A percentile compares a stretch with the other conserved stretches of the same genome.
Conservation (phyloP, 805 yeast species). For the Metschnikowia hibisci region DNA sequence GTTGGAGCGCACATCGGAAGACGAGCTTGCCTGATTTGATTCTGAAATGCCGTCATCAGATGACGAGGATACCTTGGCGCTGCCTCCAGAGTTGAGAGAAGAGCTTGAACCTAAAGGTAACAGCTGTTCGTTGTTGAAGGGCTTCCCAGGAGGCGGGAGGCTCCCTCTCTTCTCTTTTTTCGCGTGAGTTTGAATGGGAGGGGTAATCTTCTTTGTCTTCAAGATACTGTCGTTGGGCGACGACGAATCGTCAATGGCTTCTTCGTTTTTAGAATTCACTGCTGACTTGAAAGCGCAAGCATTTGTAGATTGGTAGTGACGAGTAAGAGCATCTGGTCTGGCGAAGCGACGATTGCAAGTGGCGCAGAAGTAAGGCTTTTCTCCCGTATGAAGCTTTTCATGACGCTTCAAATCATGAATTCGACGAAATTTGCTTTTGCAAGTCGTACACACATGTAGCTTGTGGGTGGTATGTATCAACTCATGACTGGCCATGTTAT, state of each 20-base stretch:
- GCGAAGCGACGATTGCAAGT: constrained; percentile 65
- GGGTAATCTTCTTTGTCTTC: background rate
- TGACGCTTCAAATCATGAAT: constrained; percentile 77
- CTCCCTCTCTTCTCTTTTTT: background rate
- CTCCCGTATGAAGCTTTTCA: constrained; percentile 71
- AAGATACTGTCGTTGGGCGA: constrained; percentile 4
- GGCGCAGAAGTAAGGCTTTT: constrained; percentile 59
- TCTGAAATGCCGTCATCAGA: constrained; percentile 4
- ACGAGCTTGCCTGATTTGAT: background rate
- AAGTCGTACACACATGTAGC: constrained; percentile 60
- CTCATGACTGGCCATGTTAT: constrained; percentile 69
- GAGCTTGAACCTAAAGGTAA: constrained; percentile 13
- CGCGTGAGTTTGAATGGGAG: background rate
- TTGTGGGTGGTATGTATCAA: constrained; percentile 62
- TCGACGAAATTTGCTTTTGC: constrained; percentile 62
- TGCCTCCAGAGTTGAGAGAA: constrained; percentile 7
- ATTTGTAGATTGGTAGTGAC: constrained; percentile 53
- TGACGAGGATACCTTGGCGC: constrained; percentile 2
- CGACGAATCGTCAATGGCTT: constrained; percentile 1
- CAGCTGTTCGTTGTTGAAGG: constrained; percentile 14
- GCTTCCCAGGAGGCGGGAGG: constrained; percentile 3
- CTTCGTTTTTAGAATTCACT: constrained; percentile 1
- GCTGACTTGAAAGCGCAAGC: constrained; percentile 25
- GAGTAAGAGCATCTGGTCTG: constrained; percentile 67
- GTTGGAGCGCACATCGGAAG: background rate